Conservation (phyloP, 345 rosid genomes). For the Eucalyptus decipiens region DNA sequence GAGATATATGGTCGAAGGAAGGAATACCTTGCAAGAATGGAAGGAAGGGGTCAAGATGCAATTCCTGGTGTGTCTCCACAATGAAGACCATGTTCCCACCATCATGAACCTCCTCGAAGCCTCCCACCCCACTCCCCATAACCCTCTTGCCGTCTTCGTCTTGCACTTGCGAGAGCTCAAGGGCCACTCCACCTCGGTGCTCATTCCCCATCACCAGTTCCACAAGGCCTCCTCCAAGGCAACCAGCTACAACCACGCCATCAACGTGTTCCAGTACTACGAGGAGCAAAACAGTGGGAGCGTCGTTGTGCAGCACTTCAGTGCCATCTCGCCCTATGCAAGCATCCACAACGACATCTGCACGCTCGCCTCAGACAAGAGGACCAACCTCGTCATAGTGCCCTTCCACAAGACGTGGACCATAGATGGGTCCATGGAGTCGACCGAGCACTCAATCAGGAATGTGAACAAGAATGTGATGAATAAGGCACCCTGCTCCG, state of each 20-base stretch:
- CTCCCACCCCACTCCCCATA: constrained; percentile 2
- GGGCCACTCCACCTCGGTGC: constrained; percentile 8
- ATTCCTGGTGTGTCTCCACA: constrained; percentile 10
- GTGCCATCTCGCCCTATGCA: constrained; percentile 4
- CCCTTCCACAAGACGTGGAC: constrained; percentile 8
- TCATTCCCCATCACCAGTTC: neutral
- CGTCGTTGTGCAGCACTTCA: constrained; percentile 1
- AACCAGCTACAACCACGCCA: neutral
- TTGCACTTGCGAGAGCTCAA: constrained; percentile 12
- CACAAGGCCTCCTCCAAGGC: neutral
- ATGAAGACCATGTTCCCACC: constrained; percentile 1
- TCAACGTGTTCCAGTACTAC: constrained; percentile 7
- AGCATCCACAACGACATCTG: constrained; percentile 12
- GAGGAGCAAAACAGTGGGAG: neutral
- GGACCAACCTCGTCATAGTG: neutral
- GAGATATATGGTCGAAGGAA: constrained; percentile 2
- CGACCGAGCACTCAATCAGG: neutral
- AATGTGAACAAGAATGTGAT: neutral
- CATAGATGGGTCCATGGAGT: neutral
- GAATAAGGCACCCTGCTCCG: constrained; percentile 9
- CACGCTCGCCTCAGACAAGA: constrained; percentile 6
- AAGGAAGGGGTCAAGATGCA: neutral
- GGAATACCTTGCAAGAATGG: constrained; percentile 7
- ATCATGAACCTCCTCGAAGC: constrained; percentile 11
- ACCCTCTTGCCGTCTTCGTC: neutral